These are phyloP conservation scores for Schwanniomyces pseudopolymorphus DNA, from an alignment of 805 yeast species.

Conservation along the genomic window DNA sequence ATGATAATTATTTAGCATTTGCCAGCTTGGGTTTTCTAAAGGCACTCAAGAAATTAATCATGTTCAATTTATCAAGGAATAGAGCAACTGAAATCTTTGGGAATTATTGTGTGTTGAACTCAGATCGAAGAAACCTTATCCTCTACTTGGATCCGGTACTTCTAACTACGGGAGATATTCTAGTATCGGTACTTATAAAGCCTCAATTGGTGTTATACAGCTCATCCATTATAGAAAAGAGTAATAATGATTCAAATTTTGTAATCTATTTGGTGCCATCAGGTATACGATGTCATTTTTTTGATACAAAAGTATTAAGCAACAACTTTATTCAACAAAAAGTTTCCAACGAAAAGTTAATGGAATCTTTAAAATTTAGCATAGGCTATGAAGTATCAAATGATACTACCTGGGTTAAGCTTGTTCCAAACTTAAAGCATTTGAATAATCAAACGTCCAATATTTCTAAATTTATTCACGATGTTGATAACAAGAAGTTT, in stretches of 20 bases:
- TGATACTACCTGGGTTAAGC: slow-evolving; percentile 57
- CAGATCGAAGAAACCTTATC: slow-evolving; percentile 12
- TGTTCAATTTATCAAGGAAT: slow-evolving; percentile 29
- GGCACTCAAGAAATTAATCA: slow-evolving; percentile 37
- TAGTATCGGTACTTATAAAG: slow-evolving; percentile 28
- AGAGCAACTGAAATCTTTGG: slow-evolving; percentile 34
- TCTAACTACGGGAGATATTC: slow-evolving; percentile 38
- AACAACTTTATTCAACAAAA: slow-evolving; percentile 17
- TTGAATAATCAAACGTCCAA: slow-evolving; percentile 67
- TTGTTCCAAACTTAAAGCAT: slow-evolving; percentile 67
- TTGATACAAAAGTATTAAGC: slow-evolving; percentile 22
- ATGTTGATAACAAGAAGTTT: slow-evolving; percentile 52
- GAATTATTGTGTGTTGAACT: slow-evolving; percentile 28
- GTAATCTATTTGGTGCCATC: slow-evolving; percentile 41
- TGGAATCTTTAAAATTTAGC: slow-evolving; percentile 32
- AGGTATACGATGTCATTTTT: slow-evolving; percentile 44
- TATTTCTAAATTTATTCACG: slow-evolving; percentile 55
- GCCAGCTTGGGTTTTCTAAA: slow-evolving; percentile 38
- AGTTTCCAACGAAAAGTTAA: slow-evolving; percentile 23
- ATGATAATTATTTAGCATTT: slow-evolving; percentile 22
- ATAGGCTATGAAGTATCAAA: slow-evolving; percentile 29
- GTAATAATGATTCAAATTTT: slow-evolving; percentile 18
- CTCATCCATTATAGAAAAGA: slow-evolving; percentile 3
- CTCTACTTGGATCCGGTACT: slow-evolving; percentile 38
- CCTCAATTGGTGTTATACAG: slow-evolving; percentile 23